Evolutionary conservation across 2,329 filamentous ascomycete species (phyloP), one percentile per base, ranked within the genome.

Genomic region (Fusarium albidum): DNA sequence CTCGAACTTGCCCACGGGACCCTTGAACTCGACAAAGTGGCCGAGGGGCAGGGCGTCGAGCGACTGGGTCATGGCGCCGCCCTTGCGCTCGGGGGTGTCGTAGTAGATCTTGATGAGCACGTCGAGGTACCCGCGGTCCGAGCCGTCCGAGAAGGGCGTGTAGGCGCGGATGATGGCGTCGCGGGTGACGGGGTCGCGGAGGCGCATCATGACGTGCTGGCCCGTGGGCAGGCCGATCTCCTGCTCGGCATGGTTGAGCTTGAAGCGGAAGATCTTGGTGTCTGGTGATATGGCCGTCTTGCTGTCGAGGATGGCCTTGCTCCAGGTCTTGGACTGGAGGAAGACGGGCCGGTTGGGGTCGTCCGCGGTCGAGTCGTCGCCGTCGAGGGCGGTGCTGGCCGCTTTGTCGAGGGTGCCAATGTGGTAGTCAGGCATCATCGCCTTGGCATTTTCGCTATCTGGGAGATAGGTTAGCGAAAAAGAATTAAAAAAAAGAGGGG

Each of bases 361-460:
- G 3, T 69, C 66, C 25, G 74, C 73, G n/a, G 72, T 71, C 2
- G 58, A 49, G 11, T 58, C 55, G 50, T 77, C 70, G 2, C 73
- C 73, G n/a, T 79, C 76, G 3, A 95, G 79, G 32, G 79, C 76
- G 6, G 79, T 77, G 6, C 55, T 64, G 1, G 87, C 83, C 15
- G 77, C 77, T 59, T 85, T 76, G 63, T 90, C 84, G 11, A 96
- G 81, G 1, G 85, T 86, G 43, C 93, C 93, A 60, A 97, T 86
- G 71, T 97, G 92, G 68, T 96, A 96, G 37, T 82, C 74, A 10
- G 84, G 82, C 88, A 97, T 92, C 92, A 96, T 96, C 14, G 81
- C 82, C 75, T 96, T 96, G 28, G 93, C 93, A 13, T 90, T 96
- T 75, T 96, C 92, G 70, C 89, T 93, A 71, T 96, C 91, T 94